Conservation (phyloP, 2,329 filamentous ascomycete species). For the Trichoderma koningiopsis region DNA sequence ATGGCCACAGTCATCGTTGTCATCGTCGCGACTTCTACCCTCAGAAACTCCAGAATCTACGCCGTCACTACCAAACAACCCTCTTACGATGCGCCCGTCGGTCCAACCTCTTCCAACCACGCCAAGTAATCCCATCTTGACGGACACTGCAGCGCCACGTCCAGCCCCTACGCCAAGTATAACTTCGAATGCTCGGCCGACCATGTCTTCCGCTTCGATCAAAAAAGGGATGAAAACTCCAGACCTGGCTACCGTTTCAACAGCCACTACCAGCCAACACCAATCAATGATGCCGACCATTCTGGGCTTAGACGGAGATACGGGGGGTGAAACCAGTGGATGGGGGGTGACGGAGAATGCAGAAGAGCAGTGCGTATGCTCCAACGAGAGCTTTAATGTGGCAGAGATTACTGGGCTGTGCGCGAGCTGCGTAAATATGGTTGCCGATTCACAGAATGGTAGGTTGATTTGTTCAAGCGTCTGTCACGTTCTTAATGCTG, state of each 20-base stretch:
- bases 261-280: neutral
- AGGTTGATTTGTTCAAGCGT: conserved; percentile 25
- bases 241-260: neutral
- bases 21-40: neutral
- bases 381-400: conserved; percentile 46
- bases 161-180: neutral
- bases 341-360: conserved; percentile 21
- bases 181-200: neutral
- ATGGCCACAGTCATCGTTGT: neutral
- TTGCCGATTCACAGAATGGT: conserved; percentile 39
- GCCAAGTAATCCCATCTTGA: neutral
- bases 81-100: neutral
- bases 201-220: no score
- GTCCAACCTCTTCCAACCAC: neutral
- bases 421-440: conserved; percentile 42
- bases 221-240: neutral
- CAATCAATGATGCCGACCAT: neutral
- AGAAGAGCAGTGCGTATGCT: conserved; percentile 43
- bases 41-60: neutral
- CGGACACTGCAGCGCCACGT: neutral
- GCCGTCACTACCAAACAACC: neutral
- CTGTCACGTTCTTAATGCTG: neutral
- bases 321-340: conserved; percentile 25
- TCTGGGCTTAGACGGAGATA: neutral
- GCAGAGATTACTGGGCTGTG: conserved; percentile 43